These are phyloP conservation scores for Dryadomyces quercus-mongolicae DNA, from an alignment of 2,329 filamentous ascomycete species.

Conservation along the genomic window DNA sequence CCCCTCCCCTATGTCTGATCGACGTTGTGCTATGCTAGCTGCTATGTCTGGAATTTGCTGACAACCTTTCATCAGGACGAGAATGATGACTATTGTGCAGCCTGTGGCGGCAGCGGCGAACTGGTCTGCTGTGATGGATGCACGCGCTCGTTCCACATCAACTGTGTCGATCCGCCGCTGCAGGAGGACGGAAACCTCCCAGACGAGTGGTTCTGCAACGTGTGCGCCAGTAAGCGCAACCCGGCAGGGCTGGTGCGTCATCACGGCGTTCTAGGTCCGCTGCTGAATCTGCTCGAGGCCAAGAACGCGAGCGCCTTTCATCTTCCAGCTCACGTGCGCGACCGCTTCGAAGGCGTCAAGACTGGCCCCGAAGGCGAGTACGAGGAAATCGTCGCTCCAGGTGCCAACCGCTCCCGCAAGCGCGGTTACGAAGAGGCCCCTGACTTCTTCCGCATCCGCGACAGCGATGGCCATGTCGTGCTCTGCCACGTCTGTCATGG, in stretches of 20 bases:
- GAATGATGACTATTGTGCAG: constrained; percentile 82
- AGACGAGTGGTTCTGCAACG: constrained; percentile 77
- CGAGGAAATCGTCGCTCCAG: constrained; percentile 46
- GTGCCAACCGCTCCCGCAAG: constrained; percentile 12
- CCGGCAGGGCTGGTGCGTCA: constrained; percentile 32
- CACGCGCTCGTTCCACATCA: constrained; percentile 78
- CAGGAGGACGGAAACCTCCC: constrained; percentile 49
- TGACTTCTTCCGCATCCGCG: constrained; percentile 57
- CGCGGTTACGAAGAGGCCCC: constrained; percentile 49
- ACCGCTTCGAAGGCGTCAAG: constrained; percentile 68
- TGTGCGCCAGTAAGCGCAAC: constrained; percentile 44
- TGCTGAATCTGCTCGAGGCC: constrained; percentile 54
- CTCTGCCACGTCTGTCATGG: constrained; percentile 67
- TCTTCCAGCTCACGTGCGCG: constrained; percentile 58
- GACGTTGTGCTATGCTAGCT: not conserved
- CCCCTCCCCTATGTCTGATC: not conserved
- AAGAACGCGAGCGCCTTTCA: constrained; percentile 61
- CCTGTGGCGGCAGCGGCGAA: constrained; percentile 72
- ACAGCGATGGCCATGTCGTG: constrained; percentile 61
- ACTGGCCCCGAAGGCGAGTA: constrained; percentile 71
- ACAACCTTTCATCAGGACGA: constrained; percentile 37
- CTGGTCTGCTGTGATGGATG: constrained; percentile 93
- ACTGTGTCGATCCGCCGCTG: constrained; percentile 73
- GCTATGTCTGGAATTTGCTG: not conserved
- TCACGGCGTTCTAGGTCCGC: constrained; percentile 45